phyloP scores from a whole-genome alignment of 192 early-diverging fungal genomes.

The Anaeromyces robustus region DNA sequence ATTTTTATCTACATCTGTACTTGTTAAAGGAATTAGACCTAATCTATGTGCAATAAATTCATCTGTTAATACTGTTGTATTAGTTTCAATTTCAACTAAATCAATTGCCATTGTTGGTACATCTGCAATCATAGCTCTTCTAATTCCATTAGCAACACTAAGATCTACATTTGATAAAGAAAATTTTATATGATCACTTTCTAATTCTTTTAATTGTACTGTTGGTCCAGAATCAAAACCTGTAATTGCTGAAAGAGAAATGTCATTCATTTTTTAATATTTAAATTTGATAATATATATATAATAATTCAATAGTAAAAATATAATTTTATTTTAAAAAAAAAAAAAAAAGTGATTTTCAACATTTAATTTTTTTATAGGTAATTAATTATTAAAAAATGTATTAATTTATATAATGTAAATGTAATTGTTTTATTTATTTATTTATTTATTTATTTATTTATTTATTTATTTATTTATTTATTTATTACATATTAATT shows the following conservation, averaged over 20 bases:
- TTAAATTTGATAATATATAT: background rate
- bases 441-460: too few species aligned
- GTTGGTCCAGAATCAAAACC: background rate
- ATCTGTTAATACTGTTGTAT: constrained; percentile 85
- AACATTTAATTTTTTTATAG: too few species aligned
- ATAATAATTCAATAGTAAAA: too few species aligned
- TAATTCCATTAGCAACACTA: constrained; percentile 72
- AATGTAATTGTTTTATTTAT: too few species aligned
- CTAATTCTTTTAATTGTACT: background rate
- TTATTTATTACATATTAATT: too few species aligned
- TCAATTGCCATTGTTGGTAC: constrained; percentile 97
- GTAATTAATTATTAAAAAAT: too few species aligned
- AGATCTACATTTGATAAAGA: background rate
- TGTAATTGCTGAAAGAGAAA: background rate
- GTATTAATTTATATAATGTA: too few species aligned
- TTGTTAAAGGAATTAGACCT: constrained; percentile 81
- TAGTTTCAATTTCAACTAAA: constrained; percentile 84
- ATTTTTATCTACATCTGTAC: constrained; percentile 48
- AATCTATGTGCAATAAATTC: constrained; percentile 91
- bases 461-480: too few species aligned
- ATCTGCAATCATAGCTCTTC: constrained; percentile 94
- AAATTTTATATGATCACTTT: background rate
- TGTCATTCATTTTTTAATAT: background rate
- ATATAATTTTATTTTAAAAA: too few species aligned
- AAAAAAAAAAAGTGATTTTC: too few species aligned